Base-by-base conservation (phyloP, 202 grass and related monocot genomes). In the Elaeis oleifera region DNA sequence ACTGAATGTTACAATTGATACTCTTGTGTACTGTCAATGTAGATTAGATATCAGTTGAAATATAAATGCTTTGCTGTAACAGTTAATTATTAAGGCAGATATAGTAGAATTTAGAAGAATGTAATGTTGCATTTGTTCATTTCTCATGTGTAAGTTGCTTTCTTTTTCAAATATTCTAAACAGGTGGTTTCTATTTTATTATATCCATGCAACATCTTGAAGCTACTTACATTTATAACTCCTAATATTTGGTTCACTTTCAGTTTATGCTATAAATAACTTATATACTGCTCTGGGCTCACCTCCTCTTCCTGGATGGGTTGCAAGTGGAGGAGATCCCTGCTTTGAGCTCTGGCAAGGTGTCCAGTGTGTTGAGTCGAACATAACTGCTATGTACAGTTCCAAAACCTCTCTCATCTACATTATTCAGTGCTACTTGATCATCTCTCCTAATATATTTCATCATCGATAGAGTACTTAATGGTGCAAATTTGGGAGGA, bases 401-500 rank as follows among this genome's bases (percentile, higher is more conserved):
- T 39, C 65, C 8, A 22, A 56, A 79, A 22, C 49, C 64, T 54
- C 70, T 76, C 26, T 21, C 18, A 53, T 1, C 6, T 18, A 50
- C 75, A 61, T 52, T 17, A 64, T 74, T 68, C 32, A 44, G 36
- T 44, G 36, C 7, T 44, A 6, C 63, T 25, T 50, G 2, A n/a
- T 32, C 16, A 4, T 59, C 49, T 66, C 5, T 17, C 51, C 67
- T 53, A 24, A 52, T 39, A 53, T 8, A 58, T 61, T 32, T 84
- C 19, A 64, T 44, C 61, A 11, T 70, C 72, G 71, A 19, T 86
- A 99, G 94, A 87, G 83, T 67, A 49, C 83, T 99, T 63, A 94
- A 80, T 84, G 80, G 71, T 31, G 94, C 88, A 2, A 92, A 99
- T 78, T 73, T 99, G 72, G 94, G 82, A 63, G 94, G 94, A 63